Percentiles rank a stretch among this genome's conserved stretches.
phyloP scores from a whole-genome alignment of 2,329 filamentous ascomycete genomes.

The Cucurbitaria berberidis region DNA sequence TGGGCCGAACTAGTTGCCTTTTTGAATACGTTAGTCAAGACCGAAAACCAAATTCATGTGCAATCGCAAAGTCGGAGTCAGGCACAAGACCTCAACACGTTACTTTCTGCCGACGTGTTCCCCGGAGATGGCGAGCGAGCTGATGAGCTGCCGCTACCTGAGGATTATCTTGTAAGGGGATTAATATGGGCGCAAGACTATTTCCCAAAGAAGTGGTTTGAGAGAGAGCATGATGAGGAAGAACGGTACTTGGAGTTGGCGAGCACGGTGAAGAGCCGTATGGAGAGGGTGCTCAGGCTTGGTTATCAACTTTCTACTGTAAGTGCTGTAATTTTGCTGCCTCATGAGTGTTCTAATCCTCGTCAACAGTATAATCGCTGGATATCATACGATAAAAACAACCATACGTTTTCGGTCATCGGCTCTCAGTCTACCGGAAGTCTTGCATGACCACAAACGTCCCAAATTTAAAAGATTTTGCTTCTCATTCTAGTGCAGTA shows the following conservation, averaged over 20 bases:
- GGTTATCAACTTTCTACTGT: conserved; percentile 55
- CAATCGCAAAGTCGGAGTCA: conserved; percentile 5
- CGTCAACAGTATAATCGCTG: conserved; percentile 35
- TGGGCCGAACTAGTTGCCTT: conserved; percentile 62
- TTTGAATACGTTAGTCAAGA: conserved; percentile 59
- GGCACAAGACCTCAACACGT: conserved; percentile 40
- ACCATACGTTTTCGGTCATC: conserved; percentile 37
- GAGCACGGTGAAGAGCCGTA: conserved; percentile 64
- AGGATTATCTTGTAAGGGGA: conserved; percentile 72
- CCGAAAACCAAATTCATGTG: conserved; percentile 36
- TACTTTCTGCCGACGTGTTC: conserved; percentile 49
- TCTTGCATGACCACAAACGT: neutral
- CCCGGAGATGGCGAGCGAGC: conserved; percentile 49
- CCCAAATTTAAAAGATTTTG: neutral
- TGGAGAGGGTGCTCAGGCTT: conserved; percentile 66
- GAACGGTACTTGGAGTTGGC: conserved; percentile 68
- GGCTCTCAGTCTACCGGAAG: neutral
- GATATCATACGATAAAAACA: conserved; percentile 35
- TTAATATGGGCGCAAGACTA: conserved; percentile 66
- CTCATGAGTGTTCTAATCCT: conserved; percentile 4
- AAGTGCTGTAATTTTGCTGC: conserved; percentile 11
- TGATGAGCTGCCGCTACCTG: conserved; percentile 64
- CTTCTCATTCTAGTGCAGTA: neutral
- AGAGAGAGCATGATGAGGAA: conserved; percentile 68
- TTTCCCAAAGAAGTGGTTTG: conserved; percentile 66